phyloP scores from a whole-genome alignment of 805 yeast genomes.

The Saccharomycopsis javanensis region DNA sequence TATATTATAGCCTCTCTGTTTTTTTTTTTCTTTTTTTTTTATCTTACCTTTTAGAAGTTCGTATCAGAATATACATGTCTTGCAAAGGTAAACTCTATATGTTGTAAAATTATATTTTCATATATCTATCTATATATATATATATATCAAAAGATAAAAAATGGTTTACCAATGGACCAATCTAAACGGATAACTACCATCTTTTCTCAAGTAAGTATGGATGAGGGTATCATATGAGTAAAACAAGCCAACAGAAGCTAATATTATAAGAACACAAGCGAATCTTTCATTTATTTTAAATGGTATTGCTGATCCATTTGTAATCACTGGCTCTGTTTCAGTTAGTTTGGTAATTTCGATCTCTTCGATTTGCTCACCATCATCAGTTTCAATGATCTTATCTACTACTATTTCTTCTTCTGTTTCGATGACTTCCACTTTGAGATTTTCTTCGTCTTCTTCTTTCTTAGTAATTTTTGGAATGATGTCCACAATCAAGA shows the following conservation, averaged over 20 bases:
- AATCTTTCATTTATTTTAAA: slow-evolving; percentile 7
- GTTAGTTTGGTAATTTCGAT: neutral
- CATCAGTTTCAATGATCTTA: neutral
- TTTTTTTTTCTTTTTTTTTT: neutral
- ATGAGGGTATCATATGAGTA: slow-evolving; percentile 33
- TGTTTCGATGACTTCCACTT: neutral
- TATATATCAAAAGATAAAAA: neutral
- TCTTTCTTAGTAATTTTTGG: slow-evolving; percentile 4
- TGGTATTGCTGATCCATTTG: neutral
- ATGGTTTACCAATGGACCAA: slow-evolving; percentile 1
- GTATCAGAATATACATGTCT: neutral
- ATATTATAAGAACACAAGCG: slow-evolving; percentile 17
- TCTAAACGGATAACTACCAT: slow-evolving; percentile 40
- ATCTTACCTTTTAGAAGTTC: neutral
- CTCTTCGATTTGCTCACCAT: neutral
- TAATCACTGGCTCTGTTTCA: slow-evolving; percentile 1
- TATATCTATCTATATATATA: neutral
- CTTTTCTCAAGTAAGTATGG: slow-evolving; percentile 37
- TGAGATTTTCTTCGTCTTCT: neutral
- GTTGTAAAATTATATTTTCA: neutral
- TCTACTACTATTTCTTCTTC: neutral
- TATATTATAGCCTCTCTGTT: neutral
- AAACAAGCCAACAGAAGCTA: slow-evolving; percentile 28
- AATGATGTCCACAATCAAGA: slow-evolving; percentile 29
- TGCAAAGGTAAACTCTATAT: neutral